phyloP scores from a whole-genome alignment of 371 early-diverging fungal species.

The Lichtheimia ornata region DNA sequence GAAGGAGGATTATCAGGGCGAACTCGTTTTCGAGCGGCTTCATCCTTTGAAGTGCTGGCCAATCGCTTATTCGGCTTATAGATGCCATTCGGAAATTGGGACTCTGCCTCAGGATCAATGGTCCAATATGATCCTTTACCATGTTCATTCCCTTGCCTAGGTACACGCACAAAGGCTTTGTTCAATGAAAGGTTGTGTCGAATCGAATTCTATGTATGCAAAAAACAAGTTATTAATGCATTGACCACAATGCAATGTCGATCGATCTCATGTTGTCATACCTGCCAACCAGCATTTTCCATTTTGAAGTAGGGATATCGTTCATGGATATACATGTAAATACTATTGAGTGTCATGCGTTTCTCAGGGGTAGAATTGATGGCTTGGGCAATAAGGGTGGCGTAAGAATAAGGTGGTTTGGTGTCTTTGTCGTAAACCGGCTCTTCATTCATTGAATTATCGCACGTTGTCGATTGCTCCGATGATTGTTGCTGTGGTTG shows the following conservation, averaged over 20 bases:
- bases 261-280: constrained; percentile 48
- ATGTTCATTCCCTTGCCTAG: constrained; percentile 85
- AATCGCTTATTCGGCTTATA: constrained; percentile 14
- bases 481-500: constrained; percentile 6
- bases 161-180: constrained; percentile 89
- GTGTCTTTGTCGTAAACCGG: constrained; percentile 6
- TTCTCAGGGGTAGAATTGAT: constrained; percentile 70
- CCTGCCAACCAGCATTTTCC: constrained; percentile 81
- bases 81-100: constrained; percentile 11
- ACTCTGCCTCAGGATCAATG: constrained; percentile 12
- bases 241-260: constrained; percentile 18
- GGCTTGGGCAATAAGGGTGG: constrained; percentile 85
- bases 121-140: constrained; percentile 99
- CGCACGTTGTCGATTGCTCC: not conserved
- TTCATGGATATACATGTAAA: constrained; percentile 83
- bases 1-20: not conserved
- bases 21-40: constrained; percentile 6
- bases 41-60: not conserved
- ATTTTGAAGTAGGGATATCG: constrained; percentile 74
- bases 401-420: constrained; percentile 87
- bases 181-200: constrained; percentile 98
- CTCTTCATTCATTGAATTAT: constrained; percentile 1
- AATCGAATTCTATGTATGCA: constrained; percentile 82
- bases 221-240: not conserved
- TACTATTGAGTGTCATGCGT: constrained; percentile 81